These are phyloP conservation scores for Neurospora sp. DNA, from an alignment of 495 filamentous ascomycete genomes.

Conservation along the genomic window DNA sequence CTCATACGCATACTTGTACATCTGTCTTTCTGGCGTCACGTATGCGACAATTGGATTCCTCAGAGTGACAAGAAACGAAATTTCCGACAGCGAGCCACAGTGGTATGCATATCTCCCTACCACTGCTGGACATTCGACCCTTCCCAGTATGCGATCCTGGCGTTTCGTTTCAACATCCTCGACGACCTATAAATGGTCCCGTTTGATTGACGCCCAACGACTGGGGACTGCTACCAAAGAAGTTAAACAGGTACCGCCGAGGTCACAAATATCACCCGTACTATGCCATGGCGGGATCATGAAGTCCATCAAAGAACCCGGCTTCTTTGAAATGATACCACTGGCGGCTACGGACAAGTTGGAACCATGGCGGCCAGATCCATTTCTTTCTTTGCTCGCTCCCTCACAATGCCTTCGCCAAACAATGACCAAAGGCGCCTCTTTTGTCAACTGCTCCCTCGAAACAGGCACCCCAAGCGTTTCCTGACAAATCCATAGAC, in stretches of 20 bases:
- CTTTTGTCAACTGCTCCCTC: neutral
- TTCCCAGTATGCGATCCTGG: neutral
- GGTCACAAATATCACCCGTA: neutral
- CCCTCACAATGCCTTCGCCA: neutral
- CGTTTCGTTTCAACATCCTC: neutral
- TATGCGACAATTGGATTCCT: neutral
- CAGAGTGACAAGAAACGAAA: neutral
- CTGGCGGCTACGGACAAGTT: neutral
- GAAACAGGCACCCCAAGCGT: neutral
- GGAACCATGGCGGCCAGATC: neutral
- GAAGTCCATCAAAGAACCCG: neutral
- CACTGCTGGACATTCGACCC: neutral
- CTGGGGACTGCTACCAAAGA: neutral
- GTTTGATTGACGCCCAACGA: neutral
- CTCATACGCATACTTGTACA: neutral
- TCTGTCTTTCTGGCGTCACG: neutral
- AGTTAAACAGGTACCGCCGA: neutral
- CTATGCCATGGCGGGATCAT: neutral
- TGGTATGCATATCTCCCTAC: neutral
- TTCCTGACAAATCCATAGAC: neutral
- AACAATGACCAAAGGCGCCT: neutral
- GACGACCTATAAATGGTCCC: neutral
- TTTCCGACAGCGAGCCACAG: neutral
- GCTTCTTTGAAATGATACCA: neutral
- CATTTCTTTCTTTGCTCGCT: neutral